Base-by-base conservation (phyloP, 2,329 filamentous ascomycete genomes). In the Sphaerulina vaccinii region DNA sequence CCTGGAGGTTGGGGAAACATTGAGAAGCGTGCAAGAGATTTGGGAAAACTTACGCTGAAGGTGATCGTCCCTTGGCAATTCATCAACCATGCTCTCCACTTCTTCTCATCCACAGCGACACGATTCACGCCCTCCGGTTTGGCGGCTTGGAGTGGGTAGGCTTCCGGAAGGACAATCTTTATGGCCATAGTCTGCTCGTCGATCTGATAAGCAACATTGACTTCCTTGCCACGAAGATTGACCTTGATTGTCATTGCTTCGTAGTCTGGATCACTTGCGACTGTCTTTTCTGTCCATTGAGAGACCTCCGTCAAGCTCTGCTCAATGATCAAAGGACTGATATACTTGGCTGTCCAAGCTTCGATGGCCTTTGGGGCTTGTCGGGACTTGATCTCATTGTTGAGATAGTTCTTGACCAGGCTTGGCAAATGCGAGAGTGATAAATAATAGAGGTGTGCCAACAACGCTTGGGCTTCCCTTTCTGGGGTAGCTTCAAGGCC, bases 21-120 rank as follows among this genome's bases (percentile, higher is more conserved):
- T n/a, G n/a, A n/a, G 3, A 23, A 23, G 23, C 24, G 5, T 6
- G 9, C 1, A 6, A 16, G 24, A 5, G 3, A 13, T 37, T 5
- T 3, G 19, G 3, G 3, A 36, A 32, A 16, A 66, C 76, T 64
- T 73, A 82, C 79, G 56, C 89, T 88, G 66, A 97, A 95, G 36
- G 89, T 92, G 63, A 99, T 96, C 38, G 93, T 90, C 3, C 90
- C 91, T 62, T 96, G 88, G 3, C 89, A 92, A 6, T 85, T 90
- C 64, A 89, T 80, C 55, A 96, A 79, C 91, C 92, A 96, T 55
- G 80, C 86, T 70, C 90, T 85, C 92, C 93, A 99, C 67, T 93
- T 95, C 70, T 85, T 85, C 66, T 97, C 91, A 54, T 85, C 86
- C 21, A 96, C 89, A 0, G 88, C 90, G 1, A 97, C 90, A 10